Base-by-base conservation (phyloP, 2,329 filamentous ascomycete species). In the Bipolaris sorokiniana region DNA sequence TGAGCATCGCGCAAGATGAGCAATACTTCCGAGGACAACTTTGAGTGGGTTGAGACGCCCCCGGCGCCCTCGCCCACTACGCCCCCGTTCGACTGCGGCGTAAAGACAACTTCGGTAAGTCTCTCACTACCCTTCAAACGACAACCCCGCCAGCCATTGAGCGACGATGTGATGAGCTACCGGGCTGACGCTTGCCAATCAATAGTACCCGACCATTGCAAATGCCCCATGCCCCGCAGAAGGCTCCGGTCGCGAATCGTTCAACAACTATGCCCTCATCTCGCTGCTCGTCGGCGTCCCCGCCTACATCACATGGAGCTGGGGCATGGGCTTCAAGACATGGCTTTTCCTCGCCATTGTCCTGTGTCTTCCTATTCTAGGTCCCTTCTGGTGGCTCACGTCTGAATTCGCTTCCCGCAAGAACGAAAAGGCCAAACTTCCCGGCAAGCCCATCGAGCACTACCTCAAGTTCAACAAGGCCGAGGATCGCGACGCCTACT, bases 141-240 rank as follows among this genome's bases (percentile, higher is more conserved):
- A 66, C 40, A 13, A 44, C 64, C 50, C 61, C 56, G 54, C 66
- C 62, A 67, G 68, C 73, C 70, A 76, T 75, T 75, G 73, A 67
- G 63, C 56, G 36, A 48, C 56, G 49, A 56, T 33, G 38, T 23
- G 41, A 54, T 54, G 51, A 58, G 56, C 63, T 62, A 62, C 56
- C 26, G 61, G 55, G 59, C 65, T 75, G 63, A 75, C 59, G 59
- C 49, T 56, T 48, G 36, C 63, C 62, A 15, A 54, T 48, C 33
- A 58, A 64, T 73, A 96, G 93, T 94, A 87, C 72, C 89, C 91
- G 31, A 81, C 92, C 60, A 98, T 98, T 81, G 91, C 96, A 76
- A 98, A 98, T 86, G 91, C 88, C 47, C 92, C 95, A 64, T 87
- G 98, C 41, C 95, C 95, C 36, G 94, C 93, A 65, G 95, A 99